Base-by-base conservation (phyloP, 352 stramenopile species). In the Globisporangium solare region DNA sequence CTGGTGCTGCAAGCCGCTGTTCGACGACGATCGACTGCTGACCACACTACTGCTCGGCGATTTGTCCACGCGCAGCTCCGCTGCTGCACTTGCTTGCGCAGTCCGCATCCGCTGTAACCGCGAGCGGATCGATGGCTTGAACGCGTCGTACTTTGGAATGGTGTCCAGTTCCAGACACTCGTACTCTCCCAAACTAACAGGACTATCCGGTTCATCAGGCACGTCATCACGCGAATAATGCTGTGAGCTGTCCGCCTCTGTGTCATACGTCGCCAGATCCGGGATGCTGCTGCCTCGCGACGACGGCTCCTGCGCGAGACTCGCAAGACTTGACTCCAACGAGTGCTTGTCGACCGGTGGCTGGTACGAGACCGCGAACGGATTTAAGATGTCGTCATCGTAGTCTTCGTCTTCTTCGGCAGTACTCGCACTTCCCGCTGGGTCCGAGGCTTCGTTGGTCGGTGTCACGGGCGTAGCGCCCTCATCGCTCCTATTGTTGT, bases 121-220 rank as follows among this genome's bases (percentile, higher is more conserved):
- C 21, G 46, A 54, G 22, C 46, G 55, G 21, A 61, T 49, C 22
- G 76, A 80, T 7, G 79, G 72, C 64, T 83, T 86, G 57, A 87
- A 89, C 0, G 76, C 79, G 3, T 76, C 72, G 60, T 89, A 89
- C 37, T 88, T 81, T 2, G 80, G 80, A 50, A 91, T 91, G 10
- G 80, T 81, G 24, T 85, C 72, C 49, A 87, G 75, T 4, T 89
- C 79, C 27, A 91, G 60, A 41, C 80, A 91, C 54, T 91, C 80
- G 45, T 88, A 91, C 31, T 86, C 80, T 10, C 64, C 64, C 32
- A 91, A 51, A 54, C 73, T 82, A 46, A 88, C 74, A 6, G 73
- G 73, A 54, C 71, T 87, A 32, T 80, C 69, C 2, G 67, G 67
- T 6, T 66, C 59, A 10, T 75, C 63, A 2, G 21, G 46, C 22